Percentiles rank a stretch among this genome's conserved stretches.
These are phyloP conservation scores for Corylus heterophylla DNA, from an alignment of 306 rosid species.

Conservation along the genomic window DNA sequence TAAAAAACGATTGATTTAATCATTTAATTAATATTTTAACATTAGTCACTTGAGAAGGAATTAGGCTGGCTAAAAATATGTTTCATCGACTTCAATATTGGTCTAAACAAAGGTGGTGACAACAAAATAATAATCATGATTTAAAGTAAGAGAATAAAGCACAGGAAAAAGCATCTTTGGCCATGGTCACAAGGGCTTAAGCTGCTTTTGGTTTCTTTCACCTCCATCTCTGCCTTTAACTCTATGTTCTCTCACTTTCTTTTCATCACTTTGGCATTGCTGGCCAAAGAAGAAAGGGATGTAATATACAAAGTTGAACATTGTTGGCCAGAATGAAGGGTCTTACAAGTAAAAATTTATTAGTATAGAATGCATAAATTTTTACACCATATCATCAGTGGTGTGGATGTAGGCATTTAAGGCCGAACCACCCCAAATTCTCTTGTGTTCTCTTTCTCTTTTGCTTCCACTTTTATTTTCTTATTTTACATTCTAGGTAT, in stretches of 20 bases:
- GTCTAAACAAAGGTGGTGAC: background rate
- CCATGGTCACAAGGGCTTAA: constrained; percentile 26
- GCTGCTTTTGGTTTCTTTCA: constrained; percentile 35
- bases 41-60: constrained; percentile 2
- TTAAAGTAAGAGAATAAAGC: constrained; percentile 33
- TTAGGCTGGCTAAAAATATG: background rate
- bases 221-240: constrained; percentile 27
- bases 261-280: constrained; percentile 40
- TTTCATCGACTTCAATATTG: constrained; percentile 11
- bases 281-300: constrained; percentile 57
- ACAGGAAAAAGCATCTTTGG: constrained; percentile 45
- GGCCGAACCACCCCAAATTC: too few relatives aligned
- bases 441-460: too few relatives aligned
- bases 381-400: too few relatives aligned
- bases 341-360: too few relatives aligned
- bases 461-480: too few relatives aligned
- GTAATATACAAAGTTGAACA: constrained; percentile 4
- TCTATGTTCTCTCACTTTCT: constrained; percentile 25
- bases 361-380: too few relatives aligned
- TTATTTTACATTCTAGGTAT: too few relatives aligned
- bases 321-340: too few relatives aligned
- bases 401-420: too few relatives aligned
- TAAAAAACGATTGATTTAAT: too few relatives aligned
- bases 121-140: constrained; percentile 16
- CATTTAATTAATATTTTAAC: too few relatives aligned